These are phyloP conservation scores for Mucor mucedo DNA, from an alignment of 371 early-diverging fungal species.

Conservation along the genomic window DNA sequence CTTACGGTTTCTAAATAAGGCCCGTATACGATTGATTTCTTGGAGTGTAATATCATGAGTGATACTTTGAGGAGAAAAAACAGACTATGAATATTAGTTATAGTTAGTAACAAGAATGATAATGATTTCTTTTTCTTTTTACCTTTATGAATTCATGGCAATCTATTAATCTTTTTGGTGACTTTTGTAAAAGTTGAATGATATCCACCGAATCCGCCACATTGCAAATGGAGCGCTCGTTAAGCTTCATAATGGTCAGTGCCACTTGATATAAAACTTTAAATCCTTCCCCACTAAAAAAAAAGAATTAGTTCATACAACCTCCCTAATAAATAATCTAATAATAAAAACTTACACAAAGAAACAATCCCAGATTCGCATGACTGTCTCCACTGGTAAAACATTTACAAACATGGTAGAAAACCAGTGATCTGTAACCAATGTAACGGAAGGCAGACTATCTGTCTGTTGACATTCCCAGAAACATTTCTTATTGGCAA, in stretches of 20 bases:
- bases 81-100: conserved; percentile 3
- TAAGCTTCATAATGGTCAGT: conserved; percentile 74
- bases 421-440: conserved; percentile 87
- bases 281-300: conserved; percentile 67
- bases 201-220: conserved; percentile 70
- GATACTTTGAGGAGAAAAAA: conserved; percentile 21
- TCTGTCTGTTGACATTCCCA: conserved; percentile 59
- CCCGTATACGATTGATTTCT: conserved; percentile 24
- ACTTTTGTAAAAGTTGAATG: conserved; percentile 66
- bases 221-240: conserved; percentile 66
- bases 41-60: conserved; percentile 10
- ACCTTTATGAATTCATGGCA: conserved; percentile 74
- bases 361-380: conserved; percentile 85
- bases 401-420: conserved; percentile 81
- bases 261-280: conserved; percentile 80
- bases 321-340: not conserved
- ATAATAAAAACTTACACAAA: conserved; percentile 59
- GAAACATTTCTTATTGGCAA: conserved; percentile 52
- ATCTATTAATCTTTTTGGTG: conserved; percentile 70
- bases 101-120: not conserved
- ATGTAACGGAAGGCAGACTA: conserved; percentile 69
- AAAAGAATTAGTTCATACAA: not conserved
- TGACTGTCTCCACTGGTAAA: conserved; percentile 77
- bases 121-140: conserved; percentile 4
- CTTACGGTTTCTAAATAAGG: conserved; percentile 20